Evolutionary conservation across 257 asterid genomes (phyloP).

Genomic region (Echium plantagineum): DNA sequence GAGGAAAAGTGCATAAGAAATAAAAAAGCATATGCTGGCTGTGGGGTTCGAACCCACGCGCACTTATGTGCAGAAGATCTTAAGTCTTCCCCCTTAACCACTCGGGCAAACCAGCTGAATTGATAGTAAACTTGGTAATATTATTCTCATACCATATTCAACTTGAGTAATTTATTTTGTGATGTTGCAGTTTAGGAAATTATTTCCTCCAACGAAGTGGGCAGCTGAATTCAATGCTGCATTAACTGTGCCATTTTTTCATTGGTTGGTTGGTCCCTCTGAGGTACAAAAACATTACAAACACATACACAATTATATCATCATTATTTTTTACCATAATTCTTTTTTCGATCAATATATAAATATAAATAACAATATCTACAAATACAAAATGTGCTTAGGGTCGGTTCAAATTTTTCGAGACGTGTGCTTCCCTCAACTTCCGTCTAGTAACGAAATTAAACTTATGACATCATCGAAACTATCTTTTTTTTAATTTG

Average conservation of each 20-base stretch:
- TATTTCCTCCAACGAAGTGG: constrained; percentile 91
- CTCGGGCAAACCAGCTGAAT: constrained; percentile 83
- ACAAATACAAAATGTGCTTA: no score
- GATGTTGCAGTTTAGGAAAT: constrained; percentile 55
- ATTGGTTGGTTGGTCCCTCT: constrained; percentile 94
- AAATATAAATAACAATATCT: no score
- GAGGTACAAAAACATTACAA: constrained; percentile 40
- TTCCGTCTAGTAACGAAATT: no score
- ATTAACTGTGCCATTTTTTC: constrained; percentile 81
- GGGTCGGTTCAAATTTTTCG: no score
- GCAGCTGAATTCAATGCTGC: constrained; percentile 88
- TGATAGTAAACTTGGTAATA: background rate
- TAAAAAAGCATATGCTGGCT: constrained; percentile 82
- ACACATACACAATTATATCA: background rate
- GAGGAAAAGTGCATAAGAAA: no score
- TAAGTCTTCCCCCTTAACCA: constrained; percentile 93
- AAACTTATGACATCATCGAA: no score
- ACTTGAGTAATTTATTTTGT: background rate
- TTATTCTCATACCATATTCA: no score
- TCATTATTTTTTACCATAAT: no score
- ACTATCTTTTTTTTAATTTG: no score
- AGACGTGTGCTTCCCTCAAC: no score
- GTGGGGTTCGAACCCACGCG: constrained; percentile 98
- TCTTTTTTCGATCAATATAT: no score
- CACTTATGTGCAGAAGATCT: constrained; percentile 80